A percentile compares a stretch with the other conserved stretches of the same genome.
Conservation (phyloP, 164 flowering plant genomes). For the Cinnamomum chago region DNA sequence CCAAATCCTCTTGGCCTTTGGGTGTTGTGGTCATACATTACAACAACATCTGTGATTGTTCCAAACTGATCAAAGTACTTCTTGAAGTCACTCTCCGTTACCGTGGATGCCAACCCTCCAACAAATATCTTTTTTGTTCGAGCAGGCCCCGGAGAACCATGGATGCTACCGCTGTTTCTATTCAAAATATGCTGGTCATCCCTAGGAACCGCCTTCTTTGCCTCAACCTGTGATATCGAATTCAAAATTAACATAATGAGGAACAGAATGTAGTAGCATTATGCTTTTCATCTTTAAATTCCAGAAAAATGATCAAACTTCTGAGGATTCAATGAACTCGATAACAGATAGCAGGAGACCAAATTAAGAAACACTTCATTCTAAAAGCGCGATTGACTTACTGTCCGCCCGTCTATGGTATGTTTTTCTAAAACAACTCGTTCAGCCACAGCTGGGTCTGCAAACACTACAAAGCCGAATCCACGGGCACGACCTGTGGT, state of each 20-base stretch:
- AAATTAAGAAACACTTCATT: background rate
- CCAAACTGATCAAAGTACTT: constrained; percentile 78
- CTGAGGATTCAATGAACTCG: background rate
- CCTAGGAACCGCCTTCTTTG: constrained; percentile 82
- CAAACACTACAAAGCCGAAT: constrained; percentile 83
- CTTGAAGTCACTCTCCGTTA: constrained; percentile 68
- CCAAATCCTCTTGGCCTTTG: constrained; percentile 86
- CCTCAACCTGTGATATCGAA: constrained; percentile 58
- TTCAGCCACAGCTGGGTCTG: constrained; percentile 82
- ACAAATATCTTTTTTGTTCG: constrained; percentile 77
- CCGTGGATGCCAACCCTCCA: constrained; percentile 79
- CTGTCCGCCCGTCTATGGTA: constrained; percentile 77
- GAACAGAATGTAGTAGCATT: background rate
- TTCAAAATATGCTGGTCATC: constrained; percentile 58
- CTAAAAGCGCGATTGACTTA: constrained; percentile 27
- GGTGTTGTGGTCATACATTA: constrained; percentile 82
- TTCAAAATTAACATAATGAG: constrained; percentile 1
- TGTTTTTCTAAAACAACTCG: constrained; percentile 80
- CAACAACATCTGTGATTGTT: constrained; percentile 68
- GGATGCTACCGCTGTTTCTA: constrained; percentile 37
- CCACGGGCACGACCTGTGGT: constrained; percentile 88
- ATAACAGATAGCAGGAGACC: background rate
- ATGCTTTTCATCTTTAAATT: background rate
- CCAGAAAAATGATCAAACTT: background rate
- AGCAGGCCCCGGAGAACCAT: constrained; percentile 60